phyloP scores from a whole-genome alignment of 2,329 filamentous ascomycete genomes.

The Curvularia hawaiiensis region DNA sequence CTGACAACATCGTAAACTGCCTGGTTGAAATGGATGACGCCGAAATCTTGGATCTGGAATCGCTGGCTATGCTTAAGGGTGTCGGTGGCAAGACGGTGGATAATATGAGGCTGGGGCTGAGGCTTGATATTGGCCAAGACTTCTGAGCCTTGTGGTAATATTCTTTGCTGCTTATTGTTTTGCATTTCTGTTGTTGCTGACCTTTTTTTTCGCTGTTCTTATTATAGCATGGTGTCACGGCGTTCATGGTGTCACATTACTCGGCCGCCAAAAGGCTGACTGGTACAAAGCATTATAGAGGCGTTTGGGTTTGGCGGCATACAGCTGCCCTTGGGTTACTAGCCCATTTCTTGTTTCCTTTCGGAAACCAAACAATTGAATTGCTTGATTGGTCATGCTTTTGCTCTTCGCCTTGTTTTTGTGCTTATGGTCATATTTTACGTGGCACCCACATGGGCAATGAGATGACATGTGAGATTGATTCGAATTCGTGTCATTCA shows the following conservation, averaged over 20 bases:
- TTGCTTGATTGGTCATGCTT: neutral
- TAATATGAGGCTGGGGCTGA: constrained; percentile 54
- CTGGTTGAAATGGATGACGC: constrained; percentile 54
- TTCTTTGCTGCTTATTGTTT: neutral
- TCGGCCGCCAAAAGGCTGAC: neutral
- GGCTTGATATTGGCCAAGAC: constrained; percentile 22
- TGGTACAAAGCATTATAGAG: constrained; percentile 5
- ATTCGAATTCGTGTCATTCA: neutral
- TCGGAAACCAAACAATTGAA: neutral
- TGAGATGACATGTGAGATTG: neutral
- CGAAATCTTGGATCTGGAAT: constrained; percentile 49
- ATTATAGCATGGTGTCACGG: constrained; percentile 31
- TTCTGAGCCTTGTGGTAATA: constrained; percentile 23
- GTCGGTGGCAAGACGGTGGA: constrained; percentile 58
- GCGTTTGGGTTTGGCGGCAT: constrained; percentile 3
- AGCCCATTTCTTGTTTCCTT: neutral
- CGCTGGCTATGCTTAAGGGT: constrained; percentile 54
- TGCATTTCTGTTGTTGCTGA: neutral
- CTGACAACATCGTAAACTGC: constrained; percentile 58
- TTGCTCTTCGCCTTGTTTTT: neutral
- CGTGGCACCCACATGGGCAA: neutral
- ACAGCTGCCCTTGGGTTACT: neutral
- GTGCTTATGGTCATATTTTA: neutral
- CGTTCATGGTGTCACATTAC: neutral
- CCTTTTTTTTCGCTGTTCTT: constrained; percentile 1